Conservation (phyloP, 441 rosid species). For the Bruguiera hainesii region DNA sequence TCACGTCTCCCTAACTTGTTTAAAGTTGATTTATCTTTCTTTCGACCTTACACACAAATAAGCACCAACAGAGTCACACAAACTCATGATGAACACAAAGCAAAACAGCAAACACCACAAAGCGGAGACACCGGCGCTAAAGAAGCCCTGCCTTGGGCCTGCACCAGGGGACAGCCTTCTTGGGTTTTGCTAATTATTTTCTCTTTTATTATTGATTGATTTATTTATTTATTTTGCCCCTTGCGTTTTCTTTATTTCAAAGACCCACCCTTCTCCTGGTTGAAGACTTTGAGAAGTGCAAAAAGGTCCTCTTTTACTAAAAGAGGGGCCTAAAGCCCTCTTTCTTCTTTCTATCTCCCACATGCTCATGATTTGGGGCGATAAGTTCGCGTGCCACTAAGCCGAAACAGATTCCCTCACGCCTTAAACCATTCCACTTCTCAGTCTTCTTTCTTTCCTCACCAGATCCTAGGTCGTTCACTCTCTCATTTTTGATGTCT, state of each 20-base stretch:
- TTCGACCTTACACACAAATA: not conserved
- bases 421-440: constrained; percentile 32
- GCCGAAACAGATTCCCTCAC: constrained; percentile 46
- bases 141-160: constrained; percentile 56
- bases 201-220: constrained; percentile 1
- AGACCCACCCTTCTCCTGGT: constrained; percentile 9
- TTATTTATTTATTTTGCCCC: not conserved
- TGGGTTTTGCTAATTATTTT: constrained; percentile 36
- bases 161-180: constrained; percentile 55
- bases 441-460: constrained; percentile 20
- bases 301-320: constrained; percentile 22
- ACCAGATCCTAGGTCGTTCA: constrained; percentile 47
- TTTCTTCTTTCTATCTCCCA: not conserved
- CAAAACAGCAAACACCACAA: constrained; percentile 25
- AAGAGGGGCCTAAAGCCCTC: constrained; percentile 12
- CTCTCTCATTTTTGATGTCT: not conserved
- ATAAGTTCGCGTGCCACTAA: constrained; percentile 55
- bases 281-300: constrained; percentile 39
- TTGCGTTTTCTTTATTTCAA: not conserved
- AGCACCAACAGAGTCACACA: constrained; percentile 6
- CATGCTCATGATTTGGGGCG: constrained; percentile 47
- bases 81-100: constrained; percentile 17
- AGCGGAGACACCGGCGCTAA: constrained; percentile 80
- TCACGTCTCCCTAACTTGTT: no score
- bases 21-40: constrained; percentile 8